A percentile compares a stretch with the other conserved stretches of the same genome.
These are phyloP conservation scores for Dacryopinax primogenitus DNA, from an alignment of 768 basidiomycete species.

Conservation along the genomic window DNA sequence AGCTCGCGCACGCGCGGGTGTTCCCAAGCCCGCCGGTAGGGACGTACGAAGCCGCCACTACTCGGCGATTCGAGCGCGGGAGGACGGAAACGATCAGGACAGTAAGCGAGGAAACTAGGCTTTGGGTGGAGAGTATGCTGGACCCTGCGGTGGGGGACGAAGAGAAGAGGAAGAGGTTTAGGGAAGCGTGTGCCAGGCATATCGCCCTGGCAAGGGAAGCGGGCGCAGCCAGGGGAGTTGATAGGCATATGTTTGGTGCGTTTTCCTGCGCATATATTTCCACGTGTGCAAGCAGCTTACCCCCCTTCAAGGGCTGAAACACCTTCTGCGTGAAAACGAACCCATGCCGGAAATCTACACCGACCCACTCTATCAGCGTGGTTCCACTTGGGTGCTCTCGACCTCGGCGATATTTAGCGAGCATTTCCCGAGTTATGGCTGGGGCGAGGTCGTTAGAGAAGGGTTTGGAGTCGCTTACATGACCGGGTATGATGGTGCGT, in stretches of 20 bases:
- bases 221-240: conserved; percentile 60
- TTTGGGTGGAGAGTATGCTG: conserved; percentile 62
- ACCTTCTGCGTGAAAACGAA: conserved; percentile 49
- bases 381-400: conserved; percentile 75
- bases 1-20: conserved; percentile 73
- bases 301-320: conserved; percentile 47
- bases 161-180: conserved; percentile 43
- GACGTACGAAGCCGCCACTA: conserved; percentile 90
- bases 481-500: conserved; percentile 70
- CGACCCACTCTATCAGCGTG: conserved; percentile 60
- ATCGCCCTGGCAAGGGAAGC: conserved; percentile 50
- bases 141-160: conserved; percentile 31
- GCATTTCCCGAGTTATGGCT: conserved; percentile 74
- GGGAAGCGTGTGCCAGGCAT: conserved; percentile 51
- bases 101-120: conserved; percentile 60
- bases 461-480: conserved; percentile 93
- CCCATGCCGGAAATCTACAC: conserved; percentile 53
- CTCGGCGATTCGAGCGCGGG: conserved; percentile 77
- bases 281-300: not conserved
- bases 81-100: conserved; percentile 90
- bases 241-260: conserved; percentile 76
- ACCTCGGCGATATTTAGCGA: conserved; percentile 83
- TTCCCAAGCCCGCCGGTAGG: conserved; percentile 38
- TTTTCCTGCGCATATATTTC: not conserved
- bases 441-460: conserved; percentile 90